phyloP scores from a whole-genome alignment of 257 asterid genomes.

The Solanum corneliomulleri region DNA sequence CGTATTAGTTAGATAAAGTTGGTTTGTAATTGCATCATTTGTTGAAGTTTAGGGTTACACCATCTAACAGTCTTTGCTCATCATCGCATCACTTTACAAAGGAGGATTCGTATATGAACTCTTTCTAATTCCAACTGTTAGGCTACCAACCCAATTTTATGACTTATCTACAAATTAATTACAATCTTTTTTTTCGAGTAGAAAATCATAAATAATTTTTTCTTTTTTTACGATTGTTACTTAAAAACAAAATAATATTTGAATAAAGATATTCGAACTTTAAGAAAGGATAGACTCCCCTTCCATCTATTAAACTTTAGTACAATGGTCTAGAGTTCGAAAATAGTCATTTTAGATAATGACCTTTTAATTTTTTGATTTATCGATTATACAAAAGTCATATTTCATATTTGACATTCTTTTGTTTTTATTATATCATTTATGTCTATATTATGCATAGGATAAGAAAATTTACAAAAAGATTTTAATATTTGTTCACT shows the following conservation, averaged over 20 bases:
- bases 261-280: neutral
- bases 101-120: neutral
- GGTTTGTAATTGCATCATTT: neutral
- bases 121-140: neutral
- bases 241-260: neutral
- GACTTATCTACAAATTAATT: neutral
- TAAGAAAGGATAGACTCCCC: neutral
- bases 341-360: neutral
- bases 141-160: slow-evolving; percentile 2
- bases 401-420: neutral
- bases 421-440: neutral
- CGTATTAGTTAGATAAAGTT: neutral
- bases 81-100: neutral
- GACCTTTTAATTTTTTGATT: neutral
- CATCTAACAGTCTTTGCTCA: neutral
- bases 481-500: neutral
- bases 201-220: neutral
- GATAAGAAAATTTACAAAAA: neutral
- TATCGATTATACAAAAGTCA: neutral
- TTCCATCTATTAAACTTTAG: too few relatives aligned
- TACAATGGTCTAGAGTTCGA: neutral
- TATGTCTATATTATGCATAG: too few relatives aligned
- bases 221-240: neutral
- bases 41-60: neutral
- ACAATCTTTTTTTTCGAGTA: neutral